Conservation (phyloP, 2,329 filamentous ascomycete species). For the Raffaelea arxii region DNA sequence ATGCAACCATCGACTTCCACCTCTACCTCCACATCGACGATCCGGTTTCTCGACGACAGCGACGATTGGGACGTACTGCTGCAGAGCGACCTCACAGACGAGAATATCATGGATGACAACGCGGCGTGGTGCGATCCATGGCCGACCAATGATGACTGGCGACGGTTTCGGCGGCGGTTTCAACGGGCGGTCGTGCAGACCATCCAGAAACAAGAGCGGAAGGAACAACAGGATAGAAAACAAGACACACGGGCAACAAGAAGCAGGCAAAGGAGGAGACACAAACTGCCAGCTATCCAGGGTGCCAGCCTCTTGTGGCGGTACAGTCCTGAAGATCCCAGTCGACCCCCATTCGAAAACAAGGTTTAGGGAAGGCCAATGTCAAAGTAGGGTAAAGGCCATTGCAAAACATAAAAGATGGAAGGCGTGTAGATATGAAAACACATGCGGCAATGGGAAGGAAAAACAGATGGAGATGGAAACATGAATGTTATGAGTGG, state of each 20-base stretch:
- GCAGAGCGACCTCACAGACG: background rate
- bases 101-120: conserved; percentile 11
- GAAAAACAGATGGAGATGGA: too few relatives aligned
- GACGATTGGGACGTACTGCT: conserved; percentile 14
- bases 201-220: conserved; percentile 12
- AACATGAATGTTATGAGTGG: too few relatives aligned
- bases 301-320: conserved; percentile 10
- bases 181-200: conserved; percentile 20
- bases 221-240: background rate
- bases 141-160: conserved; percentile 31
- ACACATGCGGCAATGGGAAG: too few relatives aligned
- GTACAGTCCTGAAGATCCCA: too few relatives aligned
- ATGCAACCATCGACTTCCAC: too few relatives aligned
- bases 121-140: conserved; percentile 25
- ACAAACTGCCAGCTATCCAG: conserved; percentile 7
- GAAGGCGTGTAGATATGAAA: too few relatives aligned
- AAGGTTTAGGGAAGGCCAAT: too few relatives aligned
- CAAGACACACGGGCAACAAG: conserved; percentile 8
- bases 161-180: conserved; percentile 24
- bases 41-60: conserved; percentile 16
- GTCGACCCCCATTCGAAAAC: too few relatives aligned
- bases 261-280: conserved; percentile 5
- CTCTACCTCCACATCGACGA: conserved; percentile 10
- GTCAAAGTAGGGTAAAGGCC: too few relatives aligned
- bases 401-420: too few relatives aligned